Evolutionary conservation across 306 rosid species (phyloP), one percentile per base, ranked within the genome.

Genomic region (Begonia masoniana): DNA sequence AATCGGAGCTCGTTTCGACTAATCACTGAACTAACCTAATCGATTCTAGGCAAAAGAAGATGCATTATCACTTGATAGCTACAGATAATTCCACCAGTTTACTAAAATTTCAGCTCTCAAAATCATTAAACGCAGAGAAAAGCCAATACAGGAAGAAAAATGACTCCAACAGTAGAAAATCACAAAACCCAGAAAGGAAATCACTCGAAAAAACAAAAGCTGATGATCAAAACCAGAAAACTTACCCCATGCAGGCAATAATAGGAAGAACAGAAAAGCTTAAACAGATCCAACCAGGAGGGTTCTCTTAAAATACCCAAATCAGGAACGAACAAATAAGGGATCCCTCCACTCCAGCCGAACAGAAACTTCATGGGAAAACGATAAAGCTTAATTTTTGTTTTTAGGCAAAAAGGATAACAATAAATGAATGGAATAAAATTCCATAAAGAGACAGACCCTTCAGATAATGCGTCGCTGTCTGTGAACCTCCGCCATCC

Each of bases 211-310:
- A 51, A 19, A 41, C 56, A 10, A 31, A 31, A 31, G 9, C 39
- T 31, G 39, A 31, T 50, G 53, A 50, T n/a, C 47, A 58, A 64
- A 75, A 60, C 59, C 67, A 50, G 65, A 68, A 67, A 61, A 67
- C 68, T 54, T 78, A 78, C 84, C 84, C 84, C 84, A 78, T 77
- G 70, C 79, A 66, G 70, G 61, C 62, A 71, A 64, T 62, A 45
- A 5, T 51, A 8, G 56, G 39, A 52, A 51, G 43, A 62, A 63
- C 73, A 17, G 61, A 63, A 57, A 57, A 67, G 62, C 70, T 47
- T 55, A 36, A 12, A 51, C 59, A 55, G 69, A 60, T 67, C 68
- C 56, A 57, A 52, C 4, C 43, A 21, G 36, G 51, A 54, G 43
- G 63, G 46, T 26, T 66, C 41, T 51, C 39, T 12, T 1, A 42